Base-by-base conservation (phyloP, 331 rosid genomes). In the Ulmus americana region DNA sequence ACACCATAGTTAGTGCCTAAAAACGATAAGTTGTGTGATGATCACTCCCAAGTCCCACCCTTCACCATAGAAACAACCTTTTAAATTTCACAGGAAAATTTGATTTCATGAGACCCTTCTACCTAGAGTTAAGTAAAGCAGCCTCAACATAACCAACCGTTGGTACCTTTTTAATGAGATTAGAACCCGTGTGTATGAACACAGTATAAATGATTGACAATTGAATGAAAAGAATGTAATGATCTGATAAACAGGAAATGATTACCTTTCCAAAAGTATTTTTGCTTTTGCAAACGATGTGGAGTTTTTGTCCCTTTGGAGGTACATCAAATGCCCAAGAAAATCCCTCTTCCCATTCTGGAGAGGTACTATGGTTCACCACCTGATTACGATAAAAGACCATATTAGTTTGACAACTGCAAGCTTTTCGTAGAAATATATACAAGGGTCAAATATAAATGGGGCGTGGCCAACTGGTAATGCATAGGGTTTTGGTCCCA, bases 311-410 rank as follows among this genome's bases (percentile, higher is more conserved):
- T 75, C 98, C 97, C 82, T 89, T 92, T 18, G 97, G 97, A 71
- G 98, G 97, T 40, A 85, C 95, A 67, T 89, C 97, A 69, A 86
- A 92, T 49, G 84, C 97, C 98, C 98, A 92, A 0, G 91, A 86
- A 85, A 92, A 89, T 35, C 97, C 95, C 87, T 92, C 98, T 73
- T 92, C 81, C 98, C 98, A 92, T 75, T 92, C 97, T 11, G 96
- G 98, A 44, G 90, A 83, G 43, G 81, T 82, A 74, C 85, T 84
- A 59, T 85, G 95, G 81, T 81, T 86, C 75, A 89, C 92, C 3
- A 89, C 95, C 97, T 92, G 70, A 40, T 43, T 78, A 75, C 54
- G 67, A 65, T 48, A 61, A 55, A 61, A 61, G 18, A 48, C 15
- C 47, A 66, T 55, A 11, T 66, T 77, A 69, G 5, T 6, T 50